These are phyloP conservation scores for Tulasnella sp. DNA, from an alignment of 768 basidiomycete species.

Conservation along the genomic window DNA sequence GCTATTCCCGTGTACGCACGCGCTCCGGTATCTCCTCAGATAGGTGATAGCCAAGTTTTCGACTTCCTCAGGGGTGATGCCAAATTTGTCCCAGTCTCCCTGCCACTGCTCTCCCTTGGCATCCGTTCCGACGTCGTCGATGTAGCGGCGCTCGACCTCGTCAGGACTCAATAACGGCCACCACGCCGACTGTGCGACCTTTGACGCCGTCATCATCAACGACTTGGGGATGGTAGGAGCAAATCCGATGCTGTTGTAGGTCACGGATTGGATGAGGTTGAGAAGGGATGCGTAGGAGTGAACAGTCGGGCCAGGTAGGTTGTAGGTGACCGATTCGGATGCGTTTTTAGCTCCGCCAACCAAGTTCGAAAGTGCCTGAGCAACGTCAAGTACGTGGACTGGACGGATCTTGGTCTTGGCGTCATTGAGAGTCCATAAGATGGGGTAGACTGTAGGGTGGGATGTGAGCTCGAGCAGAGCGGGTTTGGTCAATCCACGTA, in stretches of 20 bases:
- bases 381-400: constrained; percentile 90
- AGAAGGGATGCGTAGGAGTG: constrained; percentile 55
- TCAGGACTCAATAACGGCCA: constrained; percentile 90
- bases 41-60: constrained; percentile 85
- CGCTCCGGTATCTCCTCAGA: constrained; percentile 76
- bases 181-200: constrained; percentile 55
- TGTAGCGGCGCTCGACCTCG: constrained; percentile 77
- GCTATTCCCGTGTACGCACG: constrained; percentile 43
- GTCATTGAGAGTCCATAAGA: constrained; percentile 89
- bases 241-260: constrained; percentile 58
- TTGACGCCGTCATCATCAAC: constrained; percentile 53
- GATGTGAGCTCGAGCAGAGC: neutral
- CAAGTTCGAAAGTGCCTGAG: constrained; percentile 77
- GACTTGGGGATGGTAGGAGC: constrained; percentile 68
- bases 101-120: constrained; percentile 30
- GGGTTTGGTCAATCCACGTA: constrained; percentile 32
- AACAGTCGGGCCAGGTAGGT: constrained; percentile 80
- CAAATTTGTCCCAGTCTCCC: constrained; percentile 77
- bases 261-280: constrained; percentile 59
- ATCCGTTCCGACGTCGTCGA: constrained; percentile 55
- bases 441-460: constrained; percentile 58
- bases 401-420: constrained; percentile 81
- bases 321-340: constrained; percentile 36
- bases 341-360: constrained; percentile 32
- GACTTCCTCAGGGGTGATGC: constrained; percentile 70